phyloP scores from a whole-genome alignment of 2,329 filamentous ascomycete genomes.

The Shiraia sp. region DNA sequence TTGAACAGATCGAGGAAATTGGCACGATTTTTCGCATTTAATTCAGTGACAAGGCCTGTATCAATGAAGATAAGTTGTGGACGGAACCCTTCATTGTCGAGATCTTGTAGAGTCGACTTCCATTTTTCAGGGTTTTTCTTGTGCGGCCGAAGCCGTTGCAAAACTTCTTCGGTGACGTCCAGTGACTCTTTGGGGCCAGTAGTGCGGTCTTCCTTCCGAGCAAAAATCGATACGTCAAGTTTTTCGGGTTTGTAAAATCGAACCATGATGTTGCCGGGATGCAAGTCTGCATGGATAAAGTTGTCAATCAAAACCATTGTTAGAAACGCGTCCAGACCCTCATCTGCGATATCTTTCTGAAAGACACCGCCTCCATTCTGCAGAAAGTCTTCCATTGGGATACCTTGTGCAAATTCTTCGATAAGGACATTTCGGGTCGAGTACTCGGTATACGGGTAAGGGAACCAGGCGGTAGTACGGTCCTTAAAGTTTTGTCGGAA shows the following conservation, averaged over 20 bases:
- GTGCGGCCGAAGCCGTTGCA: constrained; percentile 76
- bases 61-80: constrained; percentile 98
- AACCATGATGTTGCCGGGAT: constrained; percentile 99
- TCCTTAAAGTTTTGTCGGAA: constrained; percentile 92
- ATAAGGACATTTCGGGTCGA: constrained; percentile 90
- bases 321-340: constrained; percentile 92
- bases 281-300: constrained; percentile 94
- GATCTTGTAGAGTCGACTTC: constrained; percentile 71
- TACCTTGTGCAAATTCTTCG: constrained; percentile 94
- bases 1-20: constrained; percentile 98
- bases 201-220: constrained; percentile 38
- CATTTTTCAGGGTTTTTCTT: constrained; percentile 70
- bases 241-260: constrained; percentile 88
- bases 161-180: constrained; percentile 86
- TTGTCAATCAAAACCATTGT: constrained; percentile 98
- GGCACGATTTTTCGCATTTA: constrained; percentile 80
- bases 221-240: constrained; percentile 65
- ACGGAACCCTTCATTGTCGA: constrained; percentile 85
- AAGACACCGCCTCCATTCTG: constrained; percentile 91
- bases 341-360: constrained; percentile 90
- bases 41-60: constrained; percentile 90
- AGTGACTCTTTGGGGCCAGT: constrained; percentile 54
- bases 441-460: constrained; percentile 89
- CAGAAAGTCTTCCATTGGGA: constrained; percentile 86
- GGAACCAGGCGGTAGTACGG: constrained; percentile 93